A percentile compares a stretch with the other conserved stretches of the same genome.
Evolutionary conservation across 108 stramenopile species (phyloP).

Genomic region (Nannochloropsis oceanica): DNA sequence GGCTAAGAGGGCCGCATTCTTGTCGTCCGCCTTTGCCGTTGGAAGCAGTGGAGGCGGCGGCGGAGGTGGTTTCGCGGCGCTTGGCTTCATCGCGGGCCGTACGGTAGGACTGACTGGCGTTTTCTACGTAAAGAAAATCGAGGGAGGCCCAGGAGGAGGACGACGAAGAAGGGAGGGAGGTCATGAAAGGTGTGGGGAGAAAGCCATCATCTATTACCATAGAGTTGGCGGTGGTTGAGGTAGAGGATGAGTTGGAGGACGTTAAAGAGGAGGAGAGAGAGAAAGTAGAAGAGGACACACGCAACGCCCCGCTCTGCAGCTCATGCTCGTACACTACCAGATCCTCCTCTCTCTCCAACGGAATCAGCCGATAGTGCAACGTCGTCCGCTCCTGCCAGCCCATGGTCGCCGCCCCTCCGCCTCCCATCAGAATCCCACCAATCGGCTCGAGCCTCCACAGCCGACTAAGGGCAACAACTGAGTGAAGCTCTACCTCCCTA

Average conservation of each 20-base stretch:
- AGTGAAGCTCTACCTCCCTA: not conserved
- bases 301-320: not conserved
- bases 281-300: not conserved
- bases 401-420: not conserved
- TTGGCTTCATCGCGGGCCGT: not conserved
- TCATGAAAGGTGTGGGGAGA: not conserved
- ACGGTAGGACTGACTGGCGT: not conserved
- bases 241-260: not conserved
- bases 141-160: not conserved
- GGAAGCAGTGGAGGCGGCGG: not conserved
- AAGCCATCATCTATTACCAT: no score
- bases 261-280: not conserved
- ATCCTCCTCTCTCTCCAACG: not conserved
- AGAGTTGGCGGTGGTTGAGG: not conserved
- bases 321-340: not conserved
- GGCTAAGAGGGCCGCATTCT: not conserved
- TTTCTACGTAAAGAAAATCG: not conserved
- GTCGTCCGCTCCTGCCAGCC: slow-evolving; percentile 23
- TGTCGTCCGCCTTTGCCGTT: not conserved
- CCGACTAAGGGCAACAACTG: not conserved
- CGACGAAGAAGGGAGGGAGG: not conserved
- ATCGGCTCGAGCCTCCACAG: not conserved
- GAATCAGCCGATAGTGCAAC: slow-evolving; percentile 17
- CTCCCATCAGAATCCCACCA: not conserved
- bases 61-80: not conserved